These are phyloP conservation scores for Olyra latifolia DNA, from an alignment of 176 grass and related monocot species.

Conservation along the genomic window DNA sequence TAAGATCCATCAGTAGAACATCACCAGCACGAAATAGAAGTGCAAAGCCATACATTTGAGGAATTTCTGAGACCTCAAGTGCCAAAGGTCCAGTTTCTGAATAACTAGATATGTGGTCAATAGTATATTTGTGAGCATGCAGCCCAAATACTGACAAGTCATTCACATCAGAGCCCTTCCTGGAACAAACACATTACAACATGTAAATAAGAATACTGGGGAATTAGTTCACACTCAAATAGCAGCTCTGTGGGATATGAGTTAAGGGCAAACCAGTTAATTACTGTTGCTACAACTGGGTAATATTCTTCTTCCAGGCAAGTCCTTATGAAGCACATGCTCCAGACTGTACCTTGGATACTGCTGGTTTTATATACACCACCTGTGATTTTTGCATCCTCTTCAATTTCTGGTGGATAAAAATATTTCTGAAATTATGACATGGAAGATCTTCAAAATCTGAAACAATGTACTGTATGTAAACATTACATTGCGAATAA, in stretches of 20 bases:
- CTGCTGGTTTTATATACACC: constrained; percentile 41
- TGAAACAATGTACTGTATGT: constrained; percentile 84
- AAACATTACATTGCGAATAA: constrained; percentile 66
- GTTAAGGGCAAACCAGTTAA: constrained; percentile 65
- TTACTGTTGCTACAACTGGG: constrained; percentile 74
- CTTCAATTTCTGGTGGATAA: constrained; percentile 91
- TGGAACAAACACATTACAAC: constrained; percentile 46
- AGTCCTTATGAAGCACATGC: constrained; percentile 89
- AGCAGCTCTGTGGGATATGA: constrained; percentile 12
- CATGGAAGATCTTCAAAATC: constrained; percentile 90
- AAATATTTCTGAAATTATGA: constrained; percentile 98
- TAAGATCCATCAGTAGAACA: constrained; percentile 86
- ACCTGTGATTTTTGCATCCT: constrained; percentile 44
- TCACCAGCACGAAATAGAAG: constrained; percentile 89
- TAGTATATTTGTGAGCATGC: constrained; percentile 38
- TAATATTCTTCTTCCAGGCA: constrained; percentile 64
- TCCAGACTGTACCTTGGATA: constrained; percentile 85
- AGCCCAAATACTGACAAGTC: constrained; percentile 79
- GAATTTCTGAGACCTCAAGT: constrained; percentile 75
- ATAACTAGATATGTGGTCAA: constrained; percentile 66
- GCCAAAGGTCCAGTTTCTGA: constrained; percentile 76
- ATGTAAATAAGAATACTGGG: constrained; percentile 14
- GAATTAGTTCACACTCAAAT: background rate
- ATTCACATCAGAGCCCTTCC: constrained; percentile 73
- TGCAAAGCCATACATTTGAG: constrained; percentile 82